Percentiles rank a stretch among this genome's conserved stretches.
Conservation (phyloP, 1,284 basidiomycete genomes). For the Ceratobasidium papillatum region DNA sequence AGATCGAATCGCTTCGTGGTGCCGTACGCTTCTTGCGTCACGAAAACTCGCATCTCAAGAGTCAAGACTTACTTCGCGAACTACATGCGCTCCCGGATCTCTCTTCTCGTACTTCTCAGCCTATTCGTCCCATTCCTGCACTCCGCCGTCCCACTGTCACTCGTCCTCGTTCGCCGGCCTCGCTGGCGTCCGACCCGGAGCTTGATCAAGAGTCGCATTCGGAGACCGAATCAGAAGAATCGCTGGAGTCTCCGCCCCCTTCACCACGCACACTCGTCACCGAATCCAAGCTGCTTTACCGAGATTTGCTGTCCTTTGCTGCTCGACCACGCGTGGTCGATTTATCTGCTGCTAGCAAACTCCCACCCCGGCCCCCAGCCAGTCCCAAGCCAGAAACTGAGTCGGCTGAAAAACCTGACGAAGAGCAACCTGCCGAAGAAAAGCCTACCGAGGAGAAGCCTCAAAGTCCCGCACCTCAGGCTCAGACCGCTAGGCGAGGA, state of each 20-base stretch:
- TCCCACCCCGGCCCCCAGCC: slow-evolving; percentile 39
- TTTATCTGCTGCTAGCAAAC: slow-evolving; percentile 62
- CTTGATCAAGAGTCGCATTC: slow-evolving; percentile 50
- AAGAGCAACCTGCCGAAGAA: slow-evolving; percentile 54
- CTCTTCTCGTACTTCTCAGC: slow-evolving; percentile 47
- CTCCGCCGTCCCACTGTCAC: slow-evolving; percentile 52
- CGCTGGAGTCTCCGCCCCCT: slow-evolving; percentile 50
- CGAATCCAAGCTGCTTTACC: slow-evolving; percentile 82
- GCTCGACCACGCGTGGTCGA: slow-evolving; percentile 84
- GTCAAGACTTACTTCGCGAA: slow-evolving; percentile 84
- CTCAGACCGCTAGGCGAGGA: slow-evolving; percentile 42
- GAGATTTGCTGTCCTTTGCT: slow-evolving; percentile 83
- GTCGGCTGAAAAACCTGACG: slow-evolving; percentile 49
- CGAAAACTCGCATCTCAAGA: slow-evolving; percentile 93
- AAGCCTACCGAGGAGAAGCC: slow-evolving; percentile 53
- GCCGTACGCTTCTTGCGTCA: slow-evolving; percentile 88
- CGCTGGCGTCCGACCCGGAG: slow-evolving; percentile 61
- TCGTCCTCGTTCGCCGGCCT: slow-evolving; percentile 64
- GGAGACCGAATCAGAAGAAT: slow-evolving; percentile 57
- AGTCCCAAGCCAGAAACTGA: slow-evolving; percentile 49
- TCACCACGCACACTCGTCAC: slow-evolving; percentile 74
- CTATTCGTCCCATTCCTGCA: slow-evolving; percentile 35
- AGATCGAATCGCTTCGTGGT: slow-evolving; percentile 90
- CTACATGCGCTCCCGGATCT: slow-evolving; percentile 78
- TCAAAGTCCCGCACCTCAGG: background rate